Evolutionary conservation across 1,284 basidiomycete genomes (phyloP).

Genomic region (Ceratobasidium sp.): DNA sequence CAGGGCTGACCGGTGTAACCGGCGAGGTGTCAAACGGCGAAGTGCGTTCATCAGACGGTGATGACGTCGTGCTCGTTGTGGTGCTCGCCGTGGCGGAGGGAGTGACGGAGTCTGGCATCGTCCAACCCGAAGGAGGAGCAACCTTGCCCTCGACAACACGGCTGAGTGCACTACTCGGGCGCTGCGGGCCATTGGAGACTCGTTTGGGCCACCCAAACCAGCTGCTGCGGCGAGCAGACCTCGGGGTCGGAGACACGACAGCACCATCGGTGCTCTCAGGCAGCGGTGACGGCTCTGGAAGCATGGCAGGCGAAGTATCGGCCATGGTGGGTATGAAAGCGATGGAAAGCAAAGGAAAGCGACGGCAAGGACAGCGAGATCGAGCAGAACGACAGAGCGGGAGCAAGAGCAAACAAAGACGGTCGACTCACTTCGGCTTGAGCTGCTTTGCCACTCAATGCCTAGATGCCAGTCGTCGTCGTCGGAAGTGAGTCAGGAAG

Average conservation of each 20-base stretch:
- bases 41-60: constrained; percentile 24
- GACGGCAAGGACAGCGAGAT: neutral
- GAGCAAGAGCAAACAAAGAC: neutral
- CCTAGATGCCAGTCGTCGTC: constrained; percentile 1
- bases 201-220: constrained; percentile 37
- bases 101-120: neutral
- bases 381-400: neutral
- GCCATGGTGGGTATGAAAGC: constrained; percentile 10
- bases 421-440: constrained; percentile 29
- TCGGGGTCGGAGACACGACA: constrained; percentile 24
- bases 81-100: constrained; percentile 25
- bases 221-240: constrained; percentile 31
- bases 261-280: neutral
- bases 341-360: neutral
- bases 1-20: constrained; percentile 7
- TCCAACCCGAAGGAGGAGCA: constrained; percentile 8
- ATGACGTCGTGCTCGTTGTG: constrained; percentile 31
- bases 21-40: constrained; percentile 30
- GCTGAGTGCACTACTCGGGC: constrained; percentile 29
- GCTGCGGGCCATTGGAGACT: constrained; percentile 20
- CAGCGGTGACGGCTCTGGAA: neutral
- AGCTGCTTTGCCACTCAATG: constrained; percentile 35
- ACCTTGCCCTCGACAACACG: constrained; percentile 35
- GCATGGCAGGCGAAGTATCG: constrained; percentile 4
- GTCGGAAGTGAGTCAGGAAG: constrained; percentile 21